Evolutionary conservation across 768 basidiomycete species (phyloP), one percentile per base, ranked within the genome.

Genomic region (Gloeophyllum trabeum): DNA sequence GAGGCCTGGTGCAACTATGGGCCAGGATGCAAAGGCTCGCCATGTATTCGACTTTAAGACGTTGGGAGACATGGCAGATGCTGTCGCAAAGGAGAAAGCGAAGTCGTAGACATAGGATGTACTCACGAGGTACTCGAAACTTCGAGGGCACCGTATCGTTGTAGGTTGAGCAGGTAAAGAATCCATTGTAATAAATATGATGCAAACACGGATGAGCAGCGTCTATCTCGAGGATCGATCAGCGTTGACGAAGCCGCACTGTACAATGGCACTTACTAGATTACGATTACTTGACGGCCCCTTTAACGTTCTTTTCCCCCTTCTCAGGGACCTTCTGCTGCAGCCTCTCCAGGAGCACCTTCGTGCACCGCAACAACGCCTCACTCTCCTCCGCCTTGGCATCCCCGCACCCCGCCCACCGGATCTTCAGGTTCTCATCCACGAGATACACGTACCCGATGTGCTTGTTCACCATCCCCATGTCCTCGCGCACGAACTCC

Each of bases 321-420:
- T n/a, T n/a, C n/a, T n/a, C n/a, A n/a, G n/a, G n/a, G n/a, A n/a
- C n/a, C n/a, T n/a, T n/a, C n/a, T n/a, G n/a, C n/a, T n/a, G n/a
- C n/a, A n/a, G n/a, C 36, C 87, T 65, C 36, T 73, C 73, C 46
- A 91, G 54, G 16, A 91, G 64, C 3, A 87, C 80, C 3, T 74
- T 74, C 0, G 76, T 67, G 51, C 87, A 89, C 30, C 63, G 76
- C 57, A 81, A 68, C 42, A 96, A 61, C 10, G 78, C 71, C 43
- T 73, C 63, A 2, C 72, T 65, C 58, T 97, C 93, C 46, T 87
- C 79, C 3, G 59, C 54, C 45, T 74, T 82, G 0, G 92, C 87
- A 51, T 88, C 85, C 5, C 83, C 90, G 49, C 90, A 86, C 6
- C 78, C 94, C 1, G 84, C 93, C 94, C 94, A 98, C 16, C 94